Percentiles rank a stretch among this genome's conserved stretches.
Conservation (phyloP, 805 yeast genomes). For the Candida saitoana region DNA sequence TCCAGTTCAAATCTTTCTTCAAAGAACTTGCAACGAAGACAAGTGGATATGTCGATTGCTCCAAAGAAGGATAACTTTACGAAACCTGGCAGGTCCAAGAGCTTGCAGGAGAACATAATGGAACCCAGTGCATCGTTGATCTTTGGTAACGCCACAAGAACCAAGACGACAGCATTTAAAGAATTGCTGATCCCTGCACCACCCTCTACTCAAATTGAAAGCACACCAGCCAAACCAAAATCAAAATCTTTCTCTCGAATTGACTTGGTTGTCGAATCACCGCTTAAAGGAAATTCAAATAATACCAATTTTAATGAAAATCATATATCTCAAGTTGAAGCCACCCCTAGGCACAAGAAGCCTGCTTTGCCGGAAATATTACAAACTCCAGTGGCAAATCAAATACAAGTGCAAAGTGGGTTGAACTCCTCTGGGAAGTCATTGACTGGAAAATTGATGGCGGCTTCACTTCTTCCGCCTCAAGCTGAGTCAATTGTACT, state of each 20-base stretch:
- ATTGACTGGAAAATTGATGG: background rate
- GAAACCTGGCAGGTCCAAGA: slow-evolving; percentile 10
- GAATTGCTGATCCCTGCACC: background rate
- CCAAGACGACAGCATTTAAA: slow-evolving; percentile 9
- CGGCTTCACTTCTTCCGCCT: background rate
- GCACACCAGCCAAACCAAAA: slow-evolving; percentile 22
- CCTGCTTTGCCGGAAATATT: background rate
- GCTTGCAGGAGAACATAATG: slow-evolving; percentile 7
- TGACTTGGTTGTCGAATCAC: background rate
- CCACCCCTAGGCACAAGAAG: slow-evolving; percentile 20
- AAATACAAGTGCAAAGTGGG: background rate
- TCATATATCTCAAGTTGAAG: slow-evolving; percentile 21
- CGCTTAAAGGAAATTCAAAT: background rate
- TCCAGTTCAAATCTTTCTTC: slow-evolving; percentile 40
- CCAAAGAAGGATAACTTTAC: slow-evolving; percentile 4
- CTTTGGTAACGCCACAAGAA: slow-evolving; percentile 24
- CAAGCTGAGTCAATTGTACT: background rate
- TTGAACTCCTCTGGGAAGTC: background rate
- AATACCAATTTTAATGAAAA: background rate
- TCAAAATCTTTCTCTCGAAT: slow-evolving; percentile 2
- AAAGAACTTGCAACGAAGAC: slow-evolving; percentile 34
- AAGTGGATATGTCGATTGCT: slow-evolving; percentile 33
- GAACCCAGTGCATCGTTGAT: slow-evolving; percentile 17
- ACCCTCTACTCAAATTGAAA: slow-evolving; percentile 19
- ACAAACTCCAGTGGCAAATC: background rate